Base-by-base conservation (phyloP, 2,329 filamentous ascomycete genomes). In the Exophiala dermatitidis region DNA sequence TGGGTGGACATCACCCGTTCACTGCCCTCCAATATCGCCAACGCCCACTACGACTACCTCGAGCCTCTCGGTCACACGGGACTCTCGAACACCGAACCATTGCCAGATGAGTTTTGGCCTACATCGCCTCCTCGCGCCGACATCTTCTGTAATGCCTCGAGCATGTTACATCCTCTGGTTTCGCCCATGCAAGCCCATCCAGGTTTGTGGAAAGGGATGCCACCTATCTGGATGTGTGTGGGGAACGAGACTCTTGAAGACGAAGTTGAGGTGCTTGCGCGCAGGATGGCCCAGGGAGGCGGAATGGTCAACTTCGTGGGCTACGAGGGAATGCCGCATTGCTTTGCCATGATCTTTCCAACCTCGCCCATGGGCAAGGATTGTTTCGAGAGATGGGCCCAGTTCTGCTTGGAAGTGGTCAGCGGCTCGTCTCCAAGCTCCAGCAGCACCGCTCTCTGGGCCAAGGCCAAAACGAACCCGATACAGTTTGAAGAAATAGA, bases 301-400 rank as follows among this genome's bases (percentile, higher is more conserved):
- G 68, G 63, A 3, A 56, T 67, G 0, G 66, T 73, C 6, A 58
- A 69, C 2, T 65, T 72, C 4, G 68, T 73, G 44, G 68, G 69
- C 44, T 73, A 70, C 46, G 72, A 75, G 53, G 72, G 72, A 6
- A 72, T 73, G 69, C 72, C 72, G 6, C 72, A 75, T 54, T 73
- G 71, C 46, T 73, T 88, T 64, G 80, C 77, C 0, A 63, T 82
- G 58, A 58, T 87, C 1, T 69, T 88, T 51, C 68, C 74, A 1
- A 68, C 69, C 3, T 65, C 75, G 1, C 64, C 72, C 1, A 74
- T 69, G 31, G 70, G 77, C 2, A 69, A 65, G 60, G 73, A 77
- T 45, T 85, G 81, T 62, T 77, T 81, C 53, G 67, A 74, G 9
- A 70, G 72, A 2, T 81, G 82, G 77, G 69, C 78, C 0, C 68